Evolutionary conservation across 108 stramenopile species (phyloP), one percentile per base, ranked within the genome.

Genomic region (Schizochytrium sp.): DNA sequence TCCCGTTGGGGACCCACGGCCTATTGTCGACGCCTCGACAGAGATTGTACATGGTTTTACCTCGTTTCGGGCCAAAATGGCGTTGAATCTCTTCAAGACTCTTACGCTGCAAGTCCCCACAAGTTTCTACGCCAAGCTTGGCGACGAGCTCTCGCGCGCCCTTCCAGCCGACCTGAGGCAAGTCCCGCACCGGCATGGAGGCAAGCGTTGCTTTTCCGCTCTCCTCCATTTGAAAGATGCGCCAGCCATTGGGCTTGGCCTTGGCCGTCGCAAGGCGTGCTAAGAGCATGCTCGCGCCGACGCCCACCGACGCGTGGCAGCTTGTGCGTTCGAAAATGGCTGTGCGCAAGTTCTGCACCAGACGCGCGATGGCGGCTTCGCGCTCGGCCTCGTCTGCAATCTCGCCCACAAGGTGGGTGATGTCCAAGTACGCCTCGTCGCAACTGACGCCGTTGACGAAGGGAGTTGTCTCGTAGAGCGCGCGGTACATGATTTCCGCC

Each of bases 351-450:
- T 23, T 53, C 51, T 57, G 88, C 91, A 51, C 44, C 10, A 53
- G 25, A 44, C 88, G 23, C 18, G 23, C 25, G 4, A 44, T 53
- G n/a, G 45, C 48, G 25, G 25, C 69, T 58, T 89, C 72, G 18
- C 83, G 47, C 16, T 43, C 34, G 44, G 18, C 28, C 8, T 0
- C 43, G 5, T 59, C 25, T n/a, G 72, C 58, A 16, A 29, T 83
- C 51, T 87, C 89, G 5, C 47, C 87, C 87, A 91, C 72, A 8
- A 83, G 57, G 58, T 92, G 60, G 14, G 45, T 87, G 58, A 93
- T 87, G 41, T 93, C 92, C 45, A 93, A 16, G 53, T 89, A 93
- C 43, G 92, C 93, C 88, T 93, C 93, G 51, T 93, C 93, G 92
- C 92, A 92, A 87, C 90, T 91, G 5, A 93, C 91, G 18, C 92